Evolutionary conservation across 257 asterid species (phyloP).

Genomic region (Solanum lycopersicoides): DNA sequence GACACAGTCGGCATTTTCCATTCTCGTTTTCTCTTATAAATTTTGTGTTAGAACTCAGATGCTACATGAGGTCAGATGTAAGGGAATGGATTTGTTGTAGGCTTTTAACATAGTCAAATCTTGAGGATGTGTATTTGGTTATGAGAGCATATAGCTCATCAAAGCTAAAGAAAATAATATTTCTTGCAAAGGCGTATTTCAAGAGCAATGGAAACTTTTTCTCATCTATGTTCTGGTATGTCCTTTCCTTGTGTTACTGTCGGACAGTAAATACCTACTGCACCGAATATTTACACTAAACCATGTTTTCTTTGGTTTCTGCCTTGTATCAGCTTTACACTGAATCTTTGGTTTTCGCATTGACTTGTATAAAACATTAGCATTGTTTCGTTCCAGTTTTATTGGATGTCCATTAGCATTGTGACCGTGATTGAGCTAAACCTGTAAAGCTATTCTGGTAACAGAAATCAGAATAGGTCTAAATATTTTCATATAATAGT

Average conservation of each 20-base stretch:
- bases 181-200: background rate
- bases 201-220: background rate
- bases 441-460: background rate
- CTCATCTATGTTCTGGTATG: background rate
- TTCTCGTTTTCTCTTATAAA: background rate
- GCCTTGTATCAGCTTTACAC: background rate
- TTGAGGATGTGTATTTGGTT: background rate
- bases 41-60: background rate
- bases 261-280: background rate
- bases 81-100: background rate
- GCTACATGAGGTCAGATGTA: background rate
- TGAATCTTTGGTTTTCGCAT: background rate
- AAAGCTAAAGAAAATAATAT: background rate
- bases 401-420: background rate
- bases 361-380: background rate
- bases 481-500: background rate
- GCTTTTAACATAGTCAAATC: background rate
- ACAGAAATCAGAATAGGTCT: background rate
- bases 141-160: background rate
- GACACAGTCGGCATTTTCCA: background rate
- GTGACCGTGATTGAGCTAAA: background rate
- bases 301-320: background rate
- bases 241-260: no score
- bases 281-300: background rate
- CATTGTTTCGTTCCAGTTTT: background rate